These are phyloP conservation scores for Thalassiosira profunda DNA, from an alignment of 108 stramenopile species.

Conservation along the genomic window DNA sequence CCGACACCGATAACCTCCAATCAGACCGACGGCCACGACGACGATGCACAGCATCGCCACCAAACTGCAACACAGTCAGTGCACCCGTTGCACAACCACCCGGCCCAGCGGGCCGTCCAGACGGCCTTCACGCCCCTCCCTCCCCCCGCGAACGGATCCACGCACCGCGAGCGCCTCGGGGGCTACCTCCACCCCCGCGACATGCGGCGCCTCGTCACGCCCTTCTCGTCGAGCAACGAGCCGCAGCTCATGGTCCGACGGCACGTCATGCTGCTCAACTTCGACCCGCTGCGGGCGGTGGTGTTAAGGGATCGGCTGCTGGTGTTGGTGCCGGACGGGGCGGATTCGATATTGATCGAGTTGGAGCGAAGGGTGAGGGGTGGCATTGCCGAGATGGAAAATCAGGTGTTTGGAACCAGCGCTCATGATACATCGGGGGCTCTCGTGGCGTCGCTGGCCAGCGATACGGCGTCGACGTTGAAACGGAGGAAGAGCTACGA, in stretches of 20 bases:
- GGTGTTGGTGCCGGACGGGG: slow-evolving; percentile 87
- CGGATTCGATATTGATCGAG: slow-evolving; percentile 77
- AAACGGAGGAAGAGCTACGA: not conserved
- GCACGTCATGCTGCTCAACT: slow-evolving; percentile 89
- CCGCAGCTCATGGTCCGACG: slow-evolving; percentile 87
- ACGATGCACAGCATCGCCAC: not conserved
- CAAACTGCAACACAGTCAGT: not conserved
- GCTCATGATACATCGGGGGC: too few relatives aligned
- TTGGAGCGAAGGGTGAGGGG: slow-evolving; percentile 75
- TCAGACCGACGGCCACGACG: not conserved
- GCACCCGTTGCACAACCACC: not conserved
- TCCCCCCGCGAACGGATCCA: too few relatives aligned
- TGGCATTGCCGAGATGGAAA: slow-evolving; percentile 52
- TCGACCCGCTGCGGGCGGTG: slow-evolving; percentile 88
- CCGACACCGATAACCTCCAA: not conserved
- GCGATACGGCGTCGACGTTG: not conserved
- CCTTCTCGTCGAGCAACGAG: slow-evolving; percentile 88
- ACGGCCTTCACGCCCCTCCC: too few relatives aligned
- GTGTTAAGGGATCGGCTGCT: slow-evolving; percentile 80
- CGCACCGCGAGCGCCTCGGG: slow-evolving; percentile 77
- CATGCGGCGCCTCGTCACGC: slow-evolving; percentile 92
- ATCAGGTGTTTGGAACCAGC: slow-evolving; percentile 53
- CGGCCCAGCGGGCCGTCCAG: too few relatives aligned
- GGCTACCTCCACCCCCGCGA: slow-evolving; percentile 92
- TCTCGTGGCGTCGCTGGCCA: not conserved